Evolutionary conservation across 495 filamentous ascomycete genomes (phyloP).

Genomic region (Rhypophila decipiens): DNA sequence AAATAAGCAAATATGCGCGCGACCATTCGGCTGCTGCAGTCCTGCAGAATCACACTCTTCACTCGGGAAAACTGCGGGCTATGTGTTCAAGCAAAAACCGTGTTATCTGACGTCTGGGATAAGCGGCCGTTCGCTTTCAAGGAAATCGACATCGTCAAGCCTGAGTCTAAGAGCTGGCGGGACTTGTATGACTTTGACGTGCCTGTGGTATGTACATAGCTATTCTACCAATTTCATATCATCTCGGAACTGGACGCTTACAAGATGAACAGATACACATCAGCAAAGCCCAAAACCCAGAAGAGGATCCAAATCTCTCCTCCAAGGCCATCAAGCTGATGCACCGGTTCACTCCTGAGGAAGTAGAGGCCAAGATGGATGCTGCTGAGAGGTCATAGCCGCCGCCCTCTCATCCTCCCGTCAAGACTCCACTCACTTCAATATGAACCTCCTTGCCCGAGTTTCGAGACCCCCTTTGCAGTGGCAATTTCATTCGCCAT

Average conservation of each 20-base stretch:
- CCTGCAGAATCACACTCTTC: conserved; percentile 72
- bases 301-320: conserved; percentile 44
- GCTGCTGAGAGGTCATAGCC: conserved; percentile 43
- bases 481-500: conserved; percentile 37
- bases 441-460: conserved; percentile 27
- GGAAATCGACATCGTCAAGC: conserved; percentile 73
- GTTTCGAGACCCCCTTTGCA: conserved; percentile 37
- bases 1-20: conserved; percentile 28
- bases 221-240: background rate
- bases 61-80: conserved; percentile 73
- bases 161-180: conserved; percentile 61
- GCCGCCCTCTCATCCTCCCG: background rate
- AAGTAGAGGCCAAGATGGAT: conserved; percentile 67
- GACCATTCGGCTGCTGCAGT: conserved; percentile 43
- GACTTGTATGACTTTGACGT: conserved; percentile 85
- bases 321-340: conserved; percentile 70
- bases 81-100: conserved; percentile 67
- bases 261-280: conserved; percentile 55
- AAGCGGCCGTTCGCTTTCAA: conserved; percentile 63
- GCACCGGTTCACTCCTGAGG: conserved; percentile 67
- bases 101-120: conserved; percentile 64
- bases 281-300: conserved; percentile 38
- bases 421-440: conserved; percentile 5
- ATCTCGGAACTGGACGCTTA: no score
- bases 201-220: conserved; percentile 56